Conservation (phyloP, 1,284 basidiomycete genomes). For the Cystobasidium slooffiae region DNA sequence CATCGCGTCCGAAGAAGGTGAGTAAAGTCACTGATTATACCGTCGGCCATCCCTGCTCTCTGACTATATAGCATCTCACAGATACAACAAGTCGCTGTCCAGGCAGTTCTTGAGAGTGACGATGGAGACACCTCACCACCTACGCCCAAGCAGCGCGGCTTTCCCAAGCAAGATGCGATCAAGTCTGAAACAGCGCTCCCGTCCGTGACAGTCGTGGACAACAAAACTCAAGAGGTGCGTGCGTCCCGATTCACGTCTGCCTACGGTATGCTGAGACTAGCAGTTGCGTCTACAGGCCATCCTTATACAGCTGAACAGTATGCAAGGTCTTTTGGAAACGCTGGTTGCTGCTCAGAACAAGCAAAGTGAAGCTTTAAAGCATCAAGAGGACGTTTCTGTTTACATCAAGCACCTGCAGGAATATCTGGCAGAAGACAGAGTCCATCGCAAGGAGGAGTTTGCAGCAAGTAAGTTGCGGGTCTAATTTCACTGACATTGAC, state of each 20-base stretch:
- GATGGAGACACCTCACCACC: slow-evolving; percentile 17
- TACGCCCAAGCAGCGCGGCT: slow-evolving; percentile 23
- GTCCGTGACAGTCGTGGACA: not conserved
- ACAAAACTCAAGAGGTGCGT: slow-evolving; percentile 22
- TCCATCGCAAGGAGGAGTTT: slow-evolving; percentile 32
- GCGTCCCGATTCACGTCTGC: not conserved
- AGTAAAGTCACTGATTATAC: no score
- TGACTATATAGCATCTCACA: not conserved
- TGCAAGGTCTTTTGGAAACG: slow-evolving; percentile 25
- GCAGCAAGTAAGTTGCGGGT: slow-evolving; percentile 22
- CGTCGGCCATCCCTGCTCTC: no score
- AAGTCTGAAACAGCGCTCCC: not conserved
- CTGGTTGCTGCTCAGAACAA: slow-evolving; percentile 25
- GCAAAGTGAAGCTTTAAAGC: slow-evolving; percentile 20
- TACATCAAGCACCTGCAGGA: slow-evolving; percentile 34
- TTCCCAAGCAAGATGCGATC: not conserved
- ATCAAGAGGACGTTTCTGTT: slow-evolving; percentile 39
- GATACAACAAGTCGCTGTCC: not conserved
- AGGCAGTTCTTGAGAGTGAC: not conserved
- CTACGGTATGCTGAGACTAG: not conserved
- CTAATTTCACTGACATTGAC: not conserved
- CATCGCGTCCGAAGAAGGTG: no score
- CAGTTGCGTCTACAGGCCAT: not conserved
- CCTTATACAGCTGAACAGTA: slow-evolving; percentile 15
- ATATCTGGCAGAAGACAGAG: slow-evolving; percentile 24